Evolutionary conservation across 2,329 filamentous ascomycete species (phyloP), one percentile per base, ranked within the genome.

Genomic region (Daldinia sp.): DNA sequence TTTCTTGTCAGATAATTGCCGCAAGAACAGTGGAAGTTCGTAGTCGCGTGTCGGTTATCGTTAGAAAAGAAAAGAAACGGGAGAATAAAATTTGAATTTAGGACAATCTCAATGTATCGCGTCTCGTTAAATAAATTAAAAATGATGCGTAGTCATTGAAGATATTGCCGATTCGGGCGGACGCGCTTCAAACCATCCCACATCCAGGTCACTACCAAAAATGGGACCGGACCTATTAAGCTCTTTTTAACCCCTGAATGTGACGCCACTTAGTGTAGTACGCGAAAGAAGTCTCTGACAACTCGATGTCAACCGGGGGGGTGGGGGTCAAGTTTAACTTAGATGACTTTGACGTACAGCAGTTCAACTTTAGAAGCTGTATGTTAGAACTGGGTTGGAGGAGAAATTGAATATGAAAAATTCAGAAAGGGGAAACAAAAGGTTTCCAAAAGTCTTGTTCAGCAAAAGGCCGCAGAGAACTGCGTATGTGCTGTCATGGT

Each of bases 221-320:
- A 68, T 54, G 65, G 65, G 55, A 46, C 65, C 59, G 50, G 55
- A 37, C 68, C 68, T 62, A 63, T 66, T 58, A 68, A 65, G 63
- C 65, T 71, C 62, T 67, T 56, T 41, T 62, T 56, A 56, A 64
- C 69, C 69, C 69, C 66, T 71, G 68, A 54, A 69, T 71, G 69
- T 65, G 69, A 69, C 69, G 66, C 61, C 39, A 46, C 61, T 37
- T 55, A 63, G 10, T 50, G 59, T 51, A 63, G 60, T 46, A 61
- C 41, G 54, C 33, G 46, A 65, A 39, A 51, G 26, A 37, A 30
- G 37, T 56, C 54, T 60, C 58, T 65, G 62, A 66, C 59, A 55
- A 55, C 39, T 65, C 59, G n/a, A 51, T 18, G 46, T 55, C 53
- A 53, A 66, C 33, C 46, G 60, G 44, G 37, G 23, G 26, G 30